A percentile compares a stretch with the other conserved stretches of the same genome.
Conservation (phyloP, 176 grass and related monocot species). For the Cenchrus purpureus region DNA sequence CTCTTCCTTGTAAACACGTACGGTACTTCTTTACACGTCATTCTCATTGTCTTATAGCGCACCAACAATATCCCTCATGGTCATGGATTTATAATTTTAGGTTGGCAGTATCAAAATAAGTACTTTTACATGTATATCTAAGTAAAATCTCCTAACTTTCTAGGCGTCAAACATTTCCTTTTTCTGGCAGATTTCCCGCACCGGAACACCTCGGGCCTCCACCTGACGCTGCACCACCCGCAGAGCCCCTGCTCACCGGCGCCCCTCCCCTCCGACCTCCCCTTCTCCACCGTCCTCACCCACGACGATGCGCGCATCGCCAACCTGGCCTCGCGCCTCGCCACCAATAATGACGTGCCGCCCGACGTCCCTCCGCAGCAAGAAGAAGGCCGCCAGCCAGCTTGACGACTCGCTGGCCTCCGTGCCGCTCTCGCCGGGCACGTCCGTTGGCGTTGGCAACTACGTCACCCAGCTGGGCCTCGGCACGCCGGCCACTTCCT, state of each 20-base stretch:
- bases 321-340: slow-evolving; percentile 56
- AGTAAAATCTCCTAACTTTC: background rate
- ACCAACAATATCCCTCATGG: background rate
- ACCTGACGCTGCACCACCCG: slow-evolving; percentile 73
- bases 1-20: no score
- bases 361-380: slow-evolving; percentile 45
- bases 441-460: slow-evolving; percentile 78
- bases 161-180: no score
- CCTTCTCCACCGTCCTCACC: slow-evolving; percentile 64
- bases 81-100: background rate
- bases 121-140: background rate
- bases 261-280: slow-evolving; percentile 47
- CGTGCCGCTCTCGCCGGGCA: slow-evolving; percentile 62
- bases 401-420: slow-evolving; percentile 14
- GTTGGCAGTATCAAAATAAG: no score
- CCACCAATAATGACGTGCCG: background rate
- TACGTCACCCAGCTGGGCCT: slow-evolving; percentile 77
- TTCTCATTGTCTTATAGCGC: no score
- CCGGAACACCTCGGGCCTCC: slow-evolving; percentile 59
- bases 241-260: slow-evolving; percentile 78
- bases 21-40: no score
- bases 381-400: background rate
- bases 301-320: slow-evolving; percentile 66
- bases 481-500: slow-evolving; percentile 60
- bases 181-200: slow-evolving; percentile 45